These are phyloP conservation scores for Pseudocercospora eumusae DNA, from an alignment of 2,329 filamentous ascomycete genomes.

Conservation along the genomic window DNA sequence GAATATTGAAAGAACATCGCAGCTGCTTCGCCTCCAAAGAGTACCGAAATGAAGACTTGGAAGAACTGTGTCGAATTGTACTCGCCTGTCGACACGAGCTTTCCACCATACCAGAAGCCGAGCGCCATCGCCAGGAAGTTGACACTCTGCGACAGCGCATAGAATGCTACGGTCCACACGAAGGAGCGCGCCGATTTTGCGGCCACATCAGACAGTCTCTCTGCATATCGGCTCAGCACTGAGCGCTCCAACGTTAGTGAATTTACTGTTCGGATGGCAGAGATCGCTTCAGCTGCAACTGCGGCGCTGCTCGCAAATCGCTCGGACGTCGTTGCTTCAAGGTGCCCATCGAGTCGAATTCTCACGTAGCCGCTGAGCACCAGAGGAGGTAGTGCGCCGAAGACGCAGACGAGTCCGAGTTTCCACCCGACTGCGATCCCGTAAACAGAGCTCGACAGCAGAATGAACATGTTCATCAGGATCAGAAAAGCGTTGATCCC, in stretches of 20 bases:
- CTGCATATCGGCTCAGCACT: slow-evolving; percentile 32
- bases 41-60: slow-evolving; percentile 61
- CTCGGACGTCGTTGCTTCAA: slow-evolving; percentile 29
- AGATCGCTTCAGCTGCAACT: slow-evolving; percentile 36
- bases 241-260: slow-evolving; percentile 35
- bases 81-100: slow-evolving; percentile 36
- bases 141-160: slow-evolving; percentile 37
- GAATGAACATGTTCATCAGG: slow-evolving; percentile 47
- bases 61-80: slow-evolving; percentile 51
- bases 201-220: slow-evolving; percentile 20
- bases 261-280: slow-evolving; percentile 35
- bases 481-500: slow-evolving; percentile 45
- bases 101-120: slow-evolving; percentile 41
- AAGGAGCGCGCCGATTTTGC: slow-evolving; percentile 12
- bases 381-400: slow-evolving; percentile 47
- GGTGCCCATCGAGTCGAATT: slow-evolving; percentile 42
- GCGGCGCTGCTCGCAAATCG: slow-evolving; percentile 33
- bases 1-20: slow-evolving; percentile 67
- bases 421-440: slow-evolving; percentile 52
- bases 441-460: slow-evolving; percentile 49
- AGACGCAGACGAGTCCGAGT: slow-evolving; percentile 49
- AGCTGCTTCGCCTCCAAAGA: slow-evolving; percentile 67
- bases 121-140: slow-evolving; percentile 38
- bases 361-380: slow-evolving; percentile 47
- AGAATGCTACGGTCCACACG: slow-evolving; percentile 19